phyloP scores from a whole-genome alignment of 495 filamentous ascomycete species.

The Penicillium paxilli region DNA sequence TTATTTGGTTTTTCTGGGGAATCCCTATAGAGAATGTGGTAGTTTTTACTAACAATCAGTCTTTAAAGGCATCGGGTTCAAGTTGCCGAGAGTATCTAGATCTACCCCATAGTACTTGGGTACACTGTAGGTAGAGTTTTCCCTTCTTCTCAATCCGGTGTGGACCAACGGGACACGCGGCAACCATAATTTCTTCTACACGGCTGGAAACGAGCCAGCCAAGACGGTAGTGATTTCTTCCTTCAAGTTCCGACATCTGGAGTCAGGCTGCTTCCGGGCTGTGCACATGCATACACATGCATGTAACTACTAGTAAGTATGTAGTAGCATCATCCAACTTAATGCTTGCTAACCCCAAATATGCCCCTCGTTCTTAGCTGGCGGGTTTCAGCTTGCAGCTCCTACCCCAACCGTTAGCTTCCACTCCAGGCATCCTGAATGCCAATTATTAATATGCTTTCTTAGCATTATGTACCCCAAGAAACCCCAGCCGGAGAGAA shows the following conservation, averaged over 20 bases:
- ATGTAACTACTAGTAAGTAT: too few species aligned
- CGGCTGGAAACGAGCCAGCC: background rate
- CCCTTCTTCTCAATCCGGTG: background rate
- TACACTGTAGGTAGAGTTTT: background rate
- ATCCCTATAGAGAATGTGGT: background rate
- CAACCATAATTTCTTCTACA: background rate
- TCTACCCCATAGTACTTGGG: too few species aligned
- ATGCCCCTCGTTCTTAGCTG: background rate
- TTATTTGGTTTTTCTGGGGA: background rate
- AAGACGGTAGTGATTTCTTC: background rate
- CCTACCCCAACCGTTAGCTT: background rate
- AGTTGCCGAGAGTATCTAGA: background rate
- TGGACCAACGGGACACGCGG: background rate
- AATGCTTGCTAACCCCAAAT: background rate
- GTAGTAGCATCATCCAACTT: background rate
- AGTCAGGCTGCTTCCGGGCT: too few species aligned
- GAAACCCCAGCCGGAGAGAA: background rate
- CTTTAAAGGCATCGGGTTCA: too few species aligned
- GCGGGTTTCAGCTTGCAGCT: background rate
- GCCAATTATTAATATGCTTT: conserved; percentile 2
- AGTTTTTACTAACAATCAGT: too few species aligned
- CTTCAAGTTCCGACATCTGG: too few species aligned
- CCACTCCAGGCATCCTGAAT: too few species aligned
- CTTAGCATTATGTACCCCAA: conserved; percentile 1
- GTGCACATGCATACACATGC: background rate